phyloP scores from a whole-genome alignment of 495 filamentous ascomycete genomes.

The Podospora pseudopauciseta region DNA sequence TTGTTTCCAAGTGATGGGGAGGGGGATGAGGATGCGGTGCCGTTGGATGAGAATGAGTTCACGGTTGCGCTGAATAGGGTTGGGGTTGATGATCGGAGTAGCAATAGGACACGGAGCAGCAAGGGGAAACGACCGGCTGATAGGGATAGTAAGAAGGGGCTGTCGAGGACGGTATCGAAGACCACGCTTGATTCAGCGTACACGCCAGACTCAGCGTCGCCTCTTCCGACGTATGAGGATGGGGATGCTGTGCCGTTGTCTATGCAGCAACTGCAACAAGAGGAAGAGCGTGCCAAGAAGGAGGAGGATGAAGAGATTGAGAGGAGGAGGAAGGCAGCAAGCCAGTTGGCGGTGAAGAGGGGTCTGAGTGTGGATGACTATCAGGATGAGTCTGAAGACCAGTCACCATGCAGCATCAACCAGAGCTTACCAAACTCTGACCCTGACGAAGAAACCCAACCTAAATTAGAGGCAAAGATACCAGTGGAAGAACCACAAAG shows the following conservation, averaged over 20 bases:
- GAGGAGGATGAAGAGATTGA: conserved; percentile 71
- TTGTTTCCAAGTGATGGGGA: conserved; percentile 91
- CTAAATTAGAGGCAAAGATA: conserved; percentile 20
- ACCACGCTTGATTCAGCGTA: conserved; percentile 51
- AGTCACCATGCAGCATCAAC: conserved; percentile 17
- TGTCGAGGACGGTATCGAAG: conserved; percentile 53
- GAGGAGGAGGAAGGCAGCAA: conserved; percentile 67
- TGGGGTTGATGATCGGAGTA: conserved; percentile 60
- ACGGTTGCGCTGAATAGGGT: conserved; percentile 70
- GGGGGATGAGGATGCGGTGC: conserved; percentile 83
- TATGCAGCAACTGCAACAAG: conserved; percentile 67
- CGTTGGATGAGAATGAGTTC: conserved; percentile 83
- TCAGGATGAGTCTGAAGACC: conserved; percentile 6
- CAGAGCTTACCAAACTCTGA: no score
- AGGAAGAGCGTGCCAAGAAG: conserved; percentile 64
- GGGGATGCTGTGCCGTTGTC: conserved; percentile 41
- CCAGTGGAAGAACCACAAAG: background rate
- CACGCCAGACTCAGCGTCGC: conserved; percentile 34
- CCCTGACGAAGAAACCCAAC: background rate
- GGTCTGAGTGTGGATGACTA: conserved; percentile 54
- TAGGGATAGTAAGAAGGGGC: conserved; percentile 36
- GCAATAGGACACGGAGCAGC: conserved; percentile 60
- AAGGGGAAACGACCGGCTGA: conserved; percentile 58
- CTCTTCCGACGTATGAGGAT: conserved; percentile 28
- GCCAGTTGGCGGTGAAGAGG: conserved; percentile 63